Percentiles rank a stretch among this genome's conserved stretches.
These are phyloP conservation scores for Sclerotiophoma versabilis DNA, from an alignment of 2,329 filamentous ascomycete species.

Conservation along the genomic window DNA sequence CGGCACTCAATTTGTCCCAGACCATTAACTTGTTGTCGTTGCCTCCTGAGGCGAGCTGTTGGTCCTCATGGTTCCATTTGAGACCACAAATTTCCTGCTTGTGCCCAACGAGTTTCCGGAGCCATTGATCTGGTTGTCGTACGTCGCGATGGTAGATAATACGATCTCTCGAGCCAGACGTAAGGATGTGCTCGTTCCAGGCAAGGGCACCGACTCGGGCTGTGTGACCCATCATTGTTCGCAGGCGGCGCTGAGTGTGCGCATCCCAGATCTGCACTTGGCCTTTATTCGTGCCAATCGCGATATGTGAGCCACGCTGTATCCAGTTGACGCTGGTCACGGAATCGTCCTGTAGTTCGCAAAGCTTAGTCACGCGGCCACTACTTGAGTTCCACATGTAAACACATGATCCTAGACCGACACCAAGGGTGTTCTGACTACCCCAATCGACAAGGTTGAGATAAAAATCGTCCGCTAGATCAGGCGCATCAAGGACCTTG, in stretches of 20 bases:
- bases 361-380: conserved; percentile 91
- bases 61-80: conserved; percentile 96
- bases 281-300: conserved; percentile 93
- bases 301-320: conserved; percentile 92
- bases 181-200: conserved; percentile 98
- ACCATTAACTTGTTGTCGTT: conserved; percentile 99
- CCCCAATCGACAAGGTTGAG: conserved; percentile 98
- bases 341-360: conserved; percentile 88
- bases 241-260: conserved; percentile 79
- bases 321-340: conserved; percentile 99
- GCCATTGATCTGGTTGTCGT: conserved; percentile 86
- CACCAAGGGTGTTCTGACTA: conserved; percentile 89
- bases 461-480: conserved; percentile 97
- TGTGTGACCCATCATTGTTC: conserved; percentile 97
- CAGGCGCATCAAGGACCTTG: conserved; percentile 95
- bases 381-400: conserved; percentile 98
- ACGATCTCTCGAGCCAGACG: conserved; percentile 91
- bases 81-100: conserved; percentile 98
- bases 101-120: conserved; percentile 86
- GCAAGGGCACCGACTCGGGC: conserved; percentile 91
- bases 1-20: conserved; percentile 95
- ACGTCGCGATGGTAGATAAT: conserved; percentile 96
- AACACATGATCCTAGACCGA: conserved; percentile 89
- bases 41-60: conserved; percentile 91
- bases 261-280: conserved; percentile 98